These are phyloP conservation scores for Pseudocercospora cruenta DNA, from an alignment of 2,329 filamentous ascomycete genomes.

Conservation along the genomic window DNA sequence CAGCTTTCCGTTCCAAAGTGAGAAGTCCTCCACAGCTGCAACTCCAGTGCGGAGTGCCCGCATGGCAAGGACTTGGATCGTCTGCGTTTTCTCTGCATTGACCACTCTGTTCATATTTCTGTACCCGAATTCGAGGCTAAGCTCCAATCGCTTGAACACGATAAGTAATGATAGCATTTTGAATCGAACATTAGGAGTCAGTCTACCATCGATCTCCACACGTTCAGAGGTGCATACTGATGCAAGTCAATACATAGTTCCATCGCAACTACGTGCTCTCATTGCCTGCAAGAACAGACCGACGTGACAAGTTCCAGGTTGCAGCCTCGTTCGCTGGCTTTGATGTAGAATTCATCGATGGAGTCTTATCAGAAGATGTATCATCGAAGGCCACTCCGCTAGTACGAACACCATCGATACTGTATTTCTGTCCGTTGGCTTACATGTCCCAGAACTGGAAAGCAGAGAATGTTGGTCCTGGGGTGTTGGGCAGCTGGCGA, in stretches of 20 bases:
- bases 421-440: no score
- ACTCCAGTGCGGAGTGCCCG: neutral
- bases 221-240: no score
- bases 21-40: neutral
- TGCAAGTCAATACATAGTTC: neutral
- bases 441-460: neutral
- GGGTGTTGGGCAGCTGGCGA: conserved; percentile 5
- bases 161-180: no score
- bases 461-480: neutral
- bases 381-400: neutral
- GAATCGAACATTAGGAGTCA: no score
- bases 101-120: no score
- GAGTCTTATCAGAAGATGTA: neutral
- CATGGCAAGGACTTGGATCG: no score
- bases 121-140: no score
- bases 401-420: neutral
- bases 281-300: conserved; percentile 1
- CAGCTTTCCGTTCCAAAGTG: neutral
- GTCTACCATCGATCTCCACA: no score
- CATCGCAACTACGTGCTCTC: neutral
- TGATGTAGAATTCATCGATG: conserved; percentile 1
- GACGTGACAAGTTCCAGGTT: conserved; percentile 1
- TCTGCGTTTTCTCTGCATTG: no score
- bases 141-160: no score
- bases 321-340: neutral